Base-by-base conservation (phyloP, 2,329 filamentous ascomycete species). In the Fusarium sulawesiense region DNA sequence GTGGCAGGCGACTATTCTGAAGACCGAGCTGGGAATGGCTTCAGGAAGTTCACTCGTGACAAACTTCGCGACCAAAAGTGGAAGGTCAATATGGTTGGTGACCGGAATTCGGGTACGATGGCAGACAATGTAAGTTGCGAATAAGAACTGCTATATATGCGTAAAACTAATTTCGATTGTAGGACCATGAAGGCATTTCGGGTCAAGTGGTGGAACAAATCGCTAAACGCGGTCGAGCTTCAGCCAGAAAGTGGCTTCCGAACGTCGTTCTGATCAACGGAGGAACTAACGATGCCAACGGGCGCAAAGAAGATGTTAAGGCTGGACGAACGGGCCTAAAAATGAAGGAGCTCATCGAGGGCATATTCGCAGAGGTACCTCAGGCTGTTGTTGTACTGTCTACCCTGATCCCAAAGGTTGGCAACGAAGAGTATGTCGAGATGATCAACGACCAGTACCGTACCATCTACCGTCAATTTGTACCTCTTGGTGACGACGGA, bases 41-140 rank as follows among this genome's bases (percentile, higher is more conserved):
- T 56, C 41, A 47, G 53, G 23, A 56, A 56, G 53, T 47, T 56
- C 7, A 34, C 30, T 14, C 53, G 53, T 18, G 53, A 56, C 7
- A 56, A 56, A 14, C 42, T 56, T 10, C 42, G 53, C 12, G 42
- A 56, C 11, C 53, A 37, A 2, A 45, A 32, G 46, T 56, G 53
- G 53, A 47, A 56, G 20, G 53, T 56, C 23, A 56, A 56, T 6
- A 56, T 56, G 53, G 53, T 56, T 37, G 53, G 53, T 8, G 32
- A 20, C 10, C 21, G 12, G 7, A 56, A 56, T 20, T 37, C 29
- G 5, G 53, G 53, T 21, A 18, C 7, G 9, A 56, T 56, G 53
- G 29, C 53, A 56, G 53, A 56, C 16, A 56, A 37, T 18, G 53
- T 56, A 20, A 40, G 53, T 37, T 47, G 9, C 32, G 20, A 12